Base-by-base conservation (phyloP, 2,329 filamentous ascomycete species). In the Chlorencoelia australis region DNA sequence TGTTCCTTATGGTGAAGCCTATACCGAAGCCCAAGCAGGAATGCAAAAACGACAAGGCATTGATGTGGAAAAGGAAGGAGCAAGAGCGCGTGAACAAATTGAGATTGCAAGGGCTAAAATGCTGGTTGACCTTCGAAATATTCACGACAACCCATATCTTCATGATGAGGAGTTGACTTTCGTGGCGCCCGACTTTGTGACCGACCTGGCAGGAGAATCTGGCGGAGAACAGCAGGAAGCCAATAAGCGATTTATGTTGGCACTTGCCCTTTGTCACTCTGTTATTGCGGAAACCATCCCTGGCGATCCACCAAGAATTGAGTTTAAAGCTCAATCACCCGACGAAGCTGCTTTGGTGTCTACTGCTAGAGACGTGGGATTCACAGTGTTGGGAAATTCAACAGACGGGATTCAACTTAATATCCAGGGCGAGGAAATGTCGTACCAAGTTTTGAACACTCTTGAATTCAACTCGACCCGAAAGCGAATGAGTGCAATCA, bases 401-500 rank as follows among this genome's bases (percentile, higher is more conserved):
- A 71, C 75, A 24, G 83, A 94, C 44, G 84, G 85, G 35, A 82
- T 98, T 44, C 75, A 84, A 35, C 56, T 98, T 37, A 94, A 94
- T 47, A 71, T 94, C 5, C 73, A 93, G 65, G 93, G 91, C 32
- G 72, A 87, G 51, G 87, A 96, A 49, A 73, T 77, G 30, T 77
- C 81, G 43, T 98, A 91, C 57, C 79, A 78, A 11, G 81, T 98
- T 20, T 72, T 98, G 31, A 96, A 94, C 60, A 94, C 83, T 1
- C 79, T 98, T 24, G 91, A 98, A 57, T 98, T 98, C 67, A 96
- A 96, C 59, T 96, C 89, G 0, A 87, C 82, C 28, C 75, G 91
- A 53, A 98, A 98, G 65, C 77, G 91, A 48, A 98, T 98, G 91
- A 96, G 88, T 61, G 85, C 88, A 2, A 95, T 98, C 48, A 79